A percentile compares a stretch with the other conserved stretches of the same genome.
Evolutionary conservation across 371 early-diverging fungal genomes (phyloP).

Genomic region (Circinella umbellata): DNA sequence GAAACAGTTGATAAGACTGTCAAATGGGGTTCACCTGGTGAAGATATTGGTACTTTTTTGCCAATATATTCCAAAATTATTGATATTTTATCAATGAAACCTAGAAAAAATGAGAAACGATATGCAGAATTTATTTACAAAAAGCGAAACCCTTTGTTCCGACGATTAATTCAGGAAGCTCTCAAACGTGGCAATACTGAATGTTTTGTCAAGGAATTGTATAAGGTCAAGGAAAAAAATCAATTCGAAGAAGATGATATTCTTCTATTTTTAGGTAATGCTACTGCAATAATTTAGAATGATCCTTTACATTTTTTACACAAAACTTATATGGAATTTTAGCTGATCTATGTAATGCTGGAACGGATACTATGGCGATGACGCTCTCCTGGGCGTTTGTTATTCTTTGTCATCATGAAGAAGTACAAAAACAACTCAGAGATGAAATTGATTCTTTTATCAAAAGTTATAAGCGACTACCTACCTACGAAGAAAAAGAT

Average conservation of each 20-base stretch:
- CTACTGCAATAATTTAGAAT: too few species aligned
- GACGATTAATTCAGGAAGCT: slow-evolving; percentile 9
- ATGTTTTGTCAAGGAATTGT: not conserved
- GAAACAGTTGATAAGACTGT: slow-evolving; percentile 8
- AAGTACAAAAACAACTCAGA: too few species aligned
- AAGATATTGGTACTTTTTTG: slow-evolving; percentile 21
- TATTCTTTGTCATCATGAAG: too few species aligned
- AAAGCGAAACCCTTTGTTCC: slow-evolving; percentile 10
- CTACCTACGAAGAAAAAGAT: too few species aligned
- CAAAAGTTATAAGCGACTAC: too few species aligned
- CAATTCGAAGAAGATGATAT: slow-evolving; percentile 3
- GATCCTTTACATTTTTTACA: not conserved
- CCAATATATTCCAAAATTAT: slow-evolving; percentile 15
- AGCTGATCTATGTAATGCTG: slow-evolving; percentile 26
- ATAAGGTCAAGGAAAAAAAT: not conserved
- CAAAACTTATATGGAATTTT: not conserved
- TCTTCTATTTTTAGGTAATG: slow-evolving; percentile 17
- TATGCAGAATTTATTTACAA: slow-evolving; percentile 1
- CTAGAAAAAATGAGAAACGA: not conserved
- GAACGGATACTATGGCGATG: slow-evolving; percentile 19
- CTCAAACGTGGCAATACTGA: not conserved
- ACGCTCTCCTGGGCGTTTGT: slow-evolving; percentile 1
- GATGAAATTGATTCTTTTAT: too few species aligned
- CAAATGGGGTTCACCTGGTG: slow-evolving; percentile 5
- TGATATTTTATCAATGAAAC: not conserved